Conservation (phyloP, 106 monocot species). For the Amphibolis antarctica region DNA sequence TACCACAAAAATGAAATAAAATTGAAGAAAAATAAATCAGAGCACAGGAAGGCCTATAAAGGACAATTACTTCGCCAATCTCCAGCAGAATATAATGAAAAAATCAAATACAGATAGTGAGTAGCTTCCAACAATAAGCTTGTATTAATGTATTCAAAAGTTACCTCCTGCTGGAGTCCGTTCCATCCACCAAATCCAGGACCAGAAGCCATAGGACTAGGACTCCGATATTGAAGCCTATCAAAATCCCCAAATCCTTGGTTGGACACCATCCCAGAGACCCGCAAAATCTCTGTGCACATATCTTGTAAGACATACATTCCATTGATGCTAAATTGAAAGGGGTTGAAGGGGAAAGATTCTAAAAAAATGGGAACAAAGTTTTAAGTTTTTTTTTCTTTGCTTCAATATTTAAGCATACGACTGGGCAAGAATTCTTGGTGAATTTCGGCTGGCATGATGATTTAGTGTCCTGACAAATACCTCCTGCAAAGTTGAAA, state of each 20-base stretch:
- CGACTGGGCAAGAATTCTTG: too few relatives aligned
- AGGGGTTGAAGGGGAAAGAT: background rate
- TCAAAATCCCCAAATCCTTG: constrained; percentile 69
- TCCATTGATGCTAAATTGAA: background rate
- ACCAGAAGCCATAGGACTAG: constrained; percentile 62
- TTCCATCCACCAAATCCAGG: constrained; percentile 49
- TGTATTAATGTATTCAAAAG: background rate
- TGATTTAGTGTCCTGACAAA: too few relatives aligned
- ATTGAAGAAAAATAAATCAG: too few relatives aligned
- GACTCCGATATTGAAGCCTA: constrained; percentile 63
- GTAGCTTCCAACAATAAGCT: background rate
- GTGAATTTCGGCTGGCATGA: too few relatives aligned
- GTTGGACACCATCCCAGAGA: constrained; percentile 59
- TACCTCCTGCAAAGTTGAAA: too few relatives aligned
- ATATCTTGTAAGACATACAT: background rate
- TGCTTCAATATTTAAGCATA: too few relatives aligned
- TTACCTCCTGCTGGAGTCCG: constrained; percentile 69
- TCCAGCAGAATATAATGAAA: background rate
- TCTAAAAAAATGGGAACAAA: too few relatives aligned
- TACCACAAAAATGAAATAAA: too few relatives aligned
- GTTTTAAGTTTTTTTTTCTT: too few relatives aligned
- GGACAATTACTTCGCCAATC: too few relatives aligned
- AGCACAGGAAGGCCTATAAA: too few relatives aligned
- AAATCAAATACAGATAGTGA: background rate
- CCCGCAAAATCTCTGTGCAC: constrained; percentile 60